Evolutionary conservation across 768 basidiomycete species (phyloP).

Genomic region (Lanmaoa pseudosensibilis): DNA sequence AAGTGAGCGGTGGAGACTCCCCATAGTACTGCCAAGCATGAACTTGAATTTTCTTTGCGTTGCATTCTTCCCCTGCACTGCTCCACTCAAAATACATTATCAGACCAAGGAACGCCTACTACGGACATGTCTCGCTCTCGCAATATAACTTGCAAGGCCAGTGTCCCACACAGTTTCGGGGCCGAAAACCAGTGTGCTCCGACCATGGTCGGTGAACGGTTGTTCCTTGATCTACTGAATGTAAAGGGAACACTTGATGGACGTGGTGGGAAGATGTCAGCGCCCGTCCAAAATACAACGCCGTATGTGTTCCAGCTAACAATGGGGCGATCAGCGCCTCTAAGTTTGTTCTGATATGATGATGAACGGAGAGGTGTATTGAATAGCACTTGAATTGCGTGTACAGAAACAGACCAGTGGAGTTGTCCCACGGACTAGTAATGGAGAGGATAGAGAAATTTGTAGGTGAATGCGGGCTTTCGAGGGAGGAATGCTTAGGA

Average conservation of each 20-base stretch:
- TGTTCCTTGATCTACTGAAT: background rate
- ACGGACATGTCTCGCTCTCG: background rate
- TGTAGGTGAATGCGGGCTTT: background rate
- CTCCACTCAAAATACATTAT: constrained; percentile 1
- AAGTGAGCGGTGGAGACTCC: constrained; percentile 14
- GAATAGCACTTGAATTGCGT: constrained; percentile 2
- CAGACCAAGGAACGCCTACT: background rate
- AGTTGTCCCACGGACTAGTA: background rate
- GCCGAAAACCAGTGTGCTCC: background rate
- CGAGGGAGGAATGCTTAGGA: background rate
- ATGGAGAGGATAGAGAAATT: background rate
- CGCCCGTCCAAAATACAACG: background rate
- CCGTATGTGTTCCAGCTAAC: background rate
- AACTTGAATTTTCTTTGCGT: background rate
- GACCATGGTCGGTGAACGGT: background rate
- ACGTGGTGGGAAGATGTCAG: background rate
- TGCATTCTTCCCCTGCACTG: constrained; percentile 4
- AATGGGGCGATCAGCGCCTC: background rate
- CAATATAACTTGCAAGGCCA: background rate
- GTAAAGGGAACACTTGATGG: background rate
- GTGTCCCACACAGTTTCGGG: background rate
- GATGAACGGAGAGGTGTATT: background rate
- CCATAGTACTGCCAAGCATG: background rate
- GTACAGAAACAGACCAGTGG: constrained; percentile 1
- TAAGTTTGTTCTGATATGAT: background rate